Percentiles rank a stretch among this genome's conserved stretches.
These are phyloP conservation scores for Posidonia australis DNA, from an alignment of 106 monocot species.

Conservation along the genomic window DNA sequence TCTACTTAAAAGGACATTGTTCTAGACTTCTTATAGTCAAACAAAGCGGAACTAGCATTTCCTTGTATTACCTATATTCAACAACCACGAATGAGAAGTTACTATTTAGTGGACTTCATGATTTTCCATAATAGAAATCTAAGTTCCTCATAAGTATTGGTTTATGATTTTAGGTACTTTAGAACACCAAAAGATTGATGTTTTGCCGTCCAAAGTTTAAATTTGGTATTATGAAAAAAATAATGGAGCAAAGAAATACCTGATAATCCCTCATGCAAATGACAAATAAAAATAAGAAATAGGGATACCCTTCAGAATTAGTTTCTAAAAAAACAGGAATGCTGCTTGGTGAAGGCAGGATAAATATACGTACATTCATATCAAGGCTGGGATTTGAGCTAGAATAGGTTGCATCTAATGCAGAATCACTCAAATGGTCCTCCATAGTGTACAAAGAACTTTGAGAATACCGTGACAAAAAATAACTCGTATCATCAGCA, in stretches of 20 bases:
- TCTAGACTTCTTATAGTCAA: no score
- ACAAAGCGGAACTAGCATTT: no score
- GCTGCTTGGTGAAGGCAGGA: not conserved
- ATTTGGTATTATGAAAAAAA: not conserved
- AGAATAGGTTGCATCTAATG: constrained; percentile 26
- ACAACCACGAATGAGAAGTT: no score
- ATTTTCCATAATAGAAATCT: no score
- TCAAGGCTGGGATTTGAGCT: constrained; percentile 17
- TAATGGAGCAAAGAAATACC: no score
- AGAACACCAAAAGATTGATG: not conserved
- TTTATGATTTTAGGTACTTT: no score
- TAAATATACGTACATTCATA: constrained; percentile 9
- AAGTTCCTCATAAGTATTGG: no score
- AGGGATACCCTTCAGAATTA: not conserved
- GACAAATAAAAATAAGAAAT: not conserved
- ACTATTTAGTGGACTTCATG: no score
- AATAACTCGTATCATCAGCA: constrained; percentile 68
- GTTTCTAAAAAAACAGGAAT: no score
- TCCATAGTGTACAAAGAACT: constrained; percentile 13
- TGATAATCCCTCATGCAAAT: not conserved
- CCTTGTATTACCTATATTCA: no score
- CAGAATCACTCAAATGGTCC: constrained; percentile 30
- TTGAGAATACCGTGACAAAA: constrained; percentile 36
- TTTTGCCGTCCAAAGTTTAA: not conserved
- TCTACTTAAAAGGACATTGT: no score